phyloP scores from a whole-genome alignment of 139 green algal species.

The Chlorella sp. region DNA sequence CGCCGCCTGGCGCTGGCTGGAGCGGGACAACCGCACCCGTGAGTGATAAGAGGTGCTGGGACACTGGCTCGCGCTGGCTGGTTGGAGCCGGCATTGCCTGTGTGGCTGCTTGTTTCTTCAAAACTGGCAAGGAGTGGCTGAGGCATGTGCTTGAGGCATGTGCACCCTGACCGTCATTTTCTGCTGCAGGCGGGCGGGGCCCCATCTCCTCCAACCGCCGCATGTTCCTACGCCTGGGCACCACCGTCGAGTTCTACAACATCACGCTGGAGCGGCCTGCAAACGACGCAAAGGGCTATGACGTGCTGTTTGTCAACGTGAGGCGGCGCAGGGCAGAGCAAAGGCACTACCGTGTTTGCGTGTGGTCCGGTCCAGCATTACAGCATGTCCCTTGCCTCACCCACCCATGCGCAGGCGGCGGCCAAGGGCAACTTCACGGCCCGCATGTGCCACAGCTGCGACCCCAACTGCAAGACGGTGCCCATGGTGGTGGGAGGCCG shows the following conservation, averaged over 20 bases:
- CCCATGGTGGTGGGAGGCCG: conserved; percentile 67
- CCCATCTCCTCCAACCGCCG: background rate
- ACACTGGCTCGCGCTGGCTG: background rate
- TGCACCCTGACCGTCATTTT: too few relatives aligned
- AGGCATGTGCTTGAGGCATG: too few relatives aligned
- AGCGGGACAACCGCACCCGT: conserved; percentile 46
- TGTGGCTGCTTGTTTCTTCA: too few relatives aligned
- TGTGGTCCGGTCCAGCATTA: background rate
- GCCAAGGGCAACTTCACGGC: conserved; percentile 82
- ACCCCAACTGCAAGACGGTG: conserved; percentile 86
- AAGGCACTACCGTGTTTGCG: background rate
- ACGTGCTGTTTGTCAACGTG: conserved; percentile 88
- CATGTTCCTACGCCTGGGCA: conserved; percentile 9
- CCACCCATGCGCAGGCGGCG: conserved; percentile 53
- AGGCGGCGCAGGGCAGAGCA: background rate
- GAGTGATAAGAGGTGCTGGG: background rate
- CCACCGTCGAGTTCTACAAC: conserved; percentile 83
- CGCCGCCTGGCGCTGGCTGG: conserved; percentile 90
- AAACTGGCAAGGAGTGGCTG: too few relatives aligned
- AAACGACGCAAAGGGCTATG: conserved; percentile 41
- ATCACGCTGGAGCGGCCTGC: conserved; percentile 64
- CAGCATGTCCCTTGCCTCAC: background rate
- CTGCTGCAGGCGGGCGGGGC: background rate
- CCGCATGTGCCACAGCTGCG: conserved; percentile 92
- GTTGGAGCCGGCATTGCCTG: too few relatives aligned